Percentiles rank a stretch among this genome's conserved stretches.
These are phyloP conservation scores for Rhizopogon roseolus DNA, from an alignment of 768 basidiomycete species.

Conservation along the genomic window DNA sequence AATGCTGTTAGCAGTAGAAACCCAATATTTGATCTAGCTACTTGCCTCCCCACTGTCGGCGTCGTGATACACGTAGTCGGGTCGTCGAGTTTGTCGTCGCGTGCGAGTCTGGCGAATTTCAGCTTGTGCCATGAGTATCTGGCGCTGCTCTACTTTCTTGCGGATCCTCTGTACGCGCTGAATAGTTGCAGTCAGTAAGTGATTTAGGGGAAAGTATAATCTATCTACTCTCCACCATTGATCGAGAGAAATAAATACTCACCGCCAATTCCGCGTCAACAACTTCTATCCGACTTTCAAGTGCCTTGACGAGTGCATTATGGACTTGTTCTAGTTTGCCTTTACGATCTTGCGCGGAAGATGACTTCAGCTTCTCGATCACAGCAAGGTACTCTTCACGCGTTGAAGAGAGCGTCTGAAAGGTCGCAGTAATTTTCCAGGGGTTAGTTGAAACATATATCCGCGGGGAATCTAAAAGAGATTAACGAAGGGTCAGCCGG, in stretches of 20 bases:
- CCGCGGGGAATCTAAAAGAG: slow-evolving; percentile 72
- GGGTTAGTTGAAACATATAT: slow-evolving; percentile 84
- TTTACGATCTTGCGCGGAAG: slow-evolving; percentile 43
- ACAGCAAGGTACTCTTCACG: slow-evolving; percentile 66
- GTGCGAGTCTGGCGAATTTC: slow-evolving; percentile 80
- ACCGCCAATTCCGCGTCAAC: slow-evolving; percentile 73
- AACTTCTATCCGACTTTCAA: slow-evolving; percentile 60
- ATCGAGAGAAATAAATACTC: slow-evolving; percentile 30
- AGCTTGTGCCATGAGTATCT: slow-evolving; percentile 62
- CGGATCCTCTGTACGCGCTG: slow-evolving; percentile 71
- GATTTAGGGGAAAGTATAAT: slow-evolving; percentile 7
- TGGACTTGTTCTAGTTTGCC: slow-evolving; percentile 61
- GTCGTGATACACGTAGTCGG: slow-evolving; percentile 79
- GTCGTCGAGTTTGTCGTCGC: slow-evolving; percentile 62
- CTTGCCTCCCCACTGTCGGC: slow-evolving; percentile 57
- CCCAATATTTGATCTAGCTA: slow-evolving; percentile 2
- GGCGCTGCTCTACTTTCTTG: slow-evolving; percentile 65
- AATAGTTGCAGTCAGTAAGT: slow-evolving; percentile 17
- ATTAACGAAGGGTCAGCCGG: slow-evolving; percentile 27
- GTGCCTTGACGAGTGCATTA: slow-evolving; percentile 49
- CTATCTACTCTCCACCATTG: slow-evolving; percentile 10
- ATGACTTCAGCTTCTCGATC: slow-evolving; percentile 55
- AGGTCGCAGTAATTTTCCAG: slow-evolving; percentile 82
- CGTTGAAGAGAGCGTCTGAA: slow-evolving; percentile 66
- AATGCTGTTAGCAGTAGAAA: slow-evolving; percentile 20